Base-by-base conservation (phyloP, 2,329 filamentous ascomycete species). In the Ceratocystis lukuohia region DNA sequence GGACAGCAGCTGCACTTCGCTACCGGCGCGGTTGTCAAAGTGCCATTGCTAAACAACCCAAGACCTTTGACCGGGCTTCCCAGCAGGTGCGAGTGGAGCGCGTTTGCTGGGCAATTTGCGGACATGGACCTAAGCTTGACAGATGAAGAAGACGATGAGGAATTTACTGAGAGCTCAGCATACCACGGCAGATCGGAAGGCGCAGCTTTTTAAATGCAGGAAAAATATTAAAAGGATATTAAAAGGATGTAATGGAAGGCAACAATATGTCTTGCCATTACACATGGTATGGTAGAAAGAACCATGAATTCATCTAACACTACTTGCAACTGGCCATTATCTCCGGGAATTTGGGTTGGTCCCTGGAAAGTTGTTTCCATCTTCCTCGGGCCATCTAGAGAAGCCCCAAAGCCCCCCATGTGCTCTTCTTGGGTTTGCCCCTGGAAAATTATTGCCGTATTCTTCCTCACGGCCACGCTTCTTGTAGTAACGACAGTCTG, bases 391-490 rank as follows among this genome's bases (percentile, higher is more conserved):
- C 6, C 45, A 25, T 17, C 62, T 62, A n/a, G 53, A 61, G 12
- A 56, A 45, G 4, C 45, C 57, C 64, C 61, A 66, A 5, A 59
- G 25, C 12, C 64, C 44, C 33, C 61, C 57, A 33, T 66, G 64
- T 45, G 41, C 33, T 1, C 61, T 46, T 12, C 5, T 20, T 12
- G 68, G 68, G 20, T 68, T 68, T 17, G 62, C 53, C 3, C 69
- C 69, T 2, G 69, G 66, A 17, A 69, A 69, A 63, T 69, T 69
- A 57, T 69, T 69, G 4, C 62, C 62, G 12, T 65, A 17, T 48
- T 68, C 66, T 41, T 63, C 66, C n/a, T 67, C 62, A 4, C 56
- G 15, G 44, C 37, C 57, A 7, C 22, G n/a, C 59, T 48, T 20
- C 57, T 30, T 65, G 33, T 15, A 41, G 46, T 30, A 25, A 20